Conservation (phyloP, 352 stramenopile species). For the Thalassiosira allenii region DNA sequence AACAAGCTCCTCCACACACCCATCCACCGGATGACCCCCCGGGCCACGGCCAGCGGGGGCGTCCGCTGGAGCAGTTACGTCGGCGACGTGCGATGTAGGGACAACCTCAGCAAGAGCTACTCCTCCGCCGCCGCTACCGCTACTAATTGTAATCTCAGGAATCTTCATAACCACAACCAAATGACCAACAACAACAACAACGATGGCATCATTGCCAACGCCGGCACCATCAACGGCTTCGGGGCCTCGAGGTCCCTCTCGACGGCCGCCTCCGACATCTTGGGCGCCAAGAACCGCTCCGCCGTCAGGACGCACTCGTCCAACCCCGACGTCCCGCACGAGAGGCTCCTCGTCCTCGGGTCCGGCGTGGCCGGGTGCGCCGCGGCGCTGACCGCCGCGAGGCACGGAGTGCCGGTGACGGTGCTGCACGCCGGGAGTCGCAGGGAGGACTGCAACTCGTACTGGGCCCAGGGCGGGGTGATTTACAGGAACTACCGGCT, state of each 20-base stretch:
- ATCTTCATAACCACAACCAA: background rate
- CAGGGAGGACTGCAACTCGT: slow-evolving; percentile 91
- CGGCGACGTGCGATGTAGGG: slow-evolving; percentile 45
- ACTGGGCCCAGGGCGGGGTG: slow-evolving; percentile 95
- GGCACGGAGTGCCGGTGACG: slow-evolving; percentile 73
- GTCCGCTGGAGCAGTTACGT: slow-evolving; percentile 52
- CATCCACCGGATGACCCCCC: slow-evolving; percentile 38
- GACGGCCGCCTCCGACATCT: no score
- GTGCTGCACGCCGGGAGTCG: slow-evolving; percentile 72
- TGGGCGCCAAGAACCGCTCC: no score
- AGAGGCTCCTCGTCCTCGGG: slow-evolving; percentile 79
- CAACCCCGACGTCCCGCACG: no score
- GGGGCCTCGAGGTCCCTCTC: no score
- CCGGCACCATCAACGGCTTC: no score
- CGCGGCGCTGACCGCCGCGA: slow-evolving; percentile 71
- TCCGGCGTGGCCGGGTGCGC: slow-evolving; percentile 79
- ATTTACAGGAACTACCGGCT: slow-evolving; percentile 89
- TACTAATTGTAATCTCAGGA: background rate
- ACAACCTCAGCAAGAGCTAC: no score
- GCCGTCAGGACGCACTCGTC: no score
- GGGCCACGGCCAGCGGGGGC: slow-evolving; percentile 1
- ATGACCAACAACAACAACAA: slow-evolving; percentile 1
- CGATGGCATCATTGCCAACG: background rate
- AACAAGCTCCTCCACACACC: no score
- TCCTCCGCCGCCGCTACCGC: slow-evolving; percentile 1